These are phyloP conservation scores for Huntiella decipiens DNA, from an alignment of 2,329 filamentous ascomycete species.

Conservation along the genomic window DNA sequence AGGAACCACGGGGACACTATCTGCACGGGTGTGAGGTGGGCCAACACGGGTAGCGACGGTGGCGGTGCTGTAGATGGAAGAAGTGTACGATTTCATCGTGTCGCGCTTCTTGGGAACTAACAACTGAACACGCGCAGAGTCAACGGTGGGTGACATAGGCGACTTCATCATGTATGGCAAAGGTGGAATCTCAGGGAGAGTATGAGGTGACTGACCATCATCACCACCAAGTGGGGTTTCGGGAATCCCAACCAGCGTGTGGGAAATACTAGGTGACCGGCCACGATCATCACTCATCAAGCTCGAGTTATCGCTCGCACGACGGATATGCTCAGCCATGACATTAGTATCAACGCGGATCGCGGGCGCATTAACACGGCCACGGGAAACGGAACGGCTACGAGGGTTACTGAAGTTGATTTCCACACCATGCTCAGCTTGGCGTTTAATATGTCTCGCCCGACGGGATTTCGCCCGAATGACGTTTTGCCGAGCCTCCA, in stretches of 20 bases:
- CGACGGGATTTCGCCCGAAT: constrained; percentile 8
- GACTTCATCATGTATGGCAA: constrained; percentile 3
- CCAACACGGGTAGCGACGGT: neutral
- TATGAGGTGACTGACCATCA: neutral
- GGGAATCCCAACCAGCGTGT: constrained; percentile 4
- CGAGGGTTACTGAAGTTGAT: neutral
- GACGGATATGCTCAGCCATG: neutral
- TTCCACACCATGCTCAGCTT: constrained; percentile 3
- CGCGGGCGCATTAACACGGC: neutral
- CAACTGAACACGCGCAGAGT: neutral
- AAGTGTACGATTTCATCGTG: constrained; percentile 1
- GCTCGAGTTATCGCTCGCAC: neutral
- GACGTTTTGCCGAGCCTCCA: constrained; percentile 5
- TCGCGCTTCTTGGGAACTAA: neutral
- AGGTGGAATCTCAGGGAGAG: constrained; percentile 1
- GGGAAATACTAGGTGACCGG: neutral
- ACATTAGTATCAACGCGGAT: neutral
- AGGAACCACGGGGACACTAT: constrained; percentile 1
- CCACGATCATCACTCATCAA: neutral
- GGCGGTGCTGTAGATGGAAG: constrained; percentile 2
- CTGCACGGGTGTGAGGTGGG: neutral
- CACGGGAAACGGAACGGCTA: neutral
- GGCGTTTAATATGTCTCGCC: constrained; percentile 3
- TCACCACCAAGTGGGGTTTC: neutral
- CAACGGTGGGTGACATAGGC: neutral